Base-by-base conservation (phyloP, 768 basidiomycete genomes). In the Suillus clintonianus region DNA sequence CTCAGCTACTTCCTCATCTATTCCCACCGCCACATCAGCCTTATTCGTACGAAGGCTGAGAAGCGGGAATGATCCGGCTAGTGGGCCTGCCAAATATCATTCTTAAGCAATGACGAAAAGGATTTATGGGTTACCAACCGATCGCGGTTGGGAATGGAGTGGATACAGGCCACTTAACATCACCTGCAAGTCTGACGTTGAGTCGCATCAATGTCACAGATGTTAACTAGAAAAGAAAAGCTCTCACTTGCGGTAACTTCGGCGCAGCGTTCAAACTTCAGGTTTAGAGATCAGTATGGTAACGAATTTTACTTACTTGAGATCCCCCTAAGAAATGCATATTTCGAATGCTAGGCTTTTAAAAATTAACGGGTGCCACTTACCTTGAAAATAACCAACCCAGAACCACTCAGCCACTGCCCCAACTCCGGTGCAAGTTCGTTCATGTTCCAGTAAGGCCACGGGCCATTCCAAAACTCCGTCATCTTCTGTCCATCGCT, bases 1-100 rank as follows among this genome's bases (percentile, higher is more conserved):
- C 64, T 91, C 89, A 1, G 86, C 93, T 1, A 87, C 77, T 0
- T 88, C 89, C 67, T 86, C 45, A 1, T 83, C 77, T 3, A 99
- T 81, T 0, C 94, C 97, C 30, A 93, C 94, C 7, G 89, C 91
- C 2, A 97, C 95, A 71, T 98, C 95, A 0, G 97, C 97, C 75
- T 99, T 99, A 81, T 91, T 94, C 1, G 97, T 99, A 19, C 97
- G 85, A 63, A 98, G 78, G 70, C 92, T 94, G 30, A 98, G 77
- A 9, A 97, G 72, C 0, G 91, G 90, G 77, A 97, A 92, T 10
- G 88, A 79, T 1, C 92, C 91, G 0, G 86, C 85, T 11, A 98
- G 76, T 2, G 92, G 91, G 5, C 95, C 93, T 89, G 68, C 59
- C 34, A 30, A 36, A 22, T 9, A 19, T 47, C 30, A 17, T 27